Base-by-base conservation (phyloP, 768 basidiomycete genomes). In the Trametes cinnabarina region DNA sequence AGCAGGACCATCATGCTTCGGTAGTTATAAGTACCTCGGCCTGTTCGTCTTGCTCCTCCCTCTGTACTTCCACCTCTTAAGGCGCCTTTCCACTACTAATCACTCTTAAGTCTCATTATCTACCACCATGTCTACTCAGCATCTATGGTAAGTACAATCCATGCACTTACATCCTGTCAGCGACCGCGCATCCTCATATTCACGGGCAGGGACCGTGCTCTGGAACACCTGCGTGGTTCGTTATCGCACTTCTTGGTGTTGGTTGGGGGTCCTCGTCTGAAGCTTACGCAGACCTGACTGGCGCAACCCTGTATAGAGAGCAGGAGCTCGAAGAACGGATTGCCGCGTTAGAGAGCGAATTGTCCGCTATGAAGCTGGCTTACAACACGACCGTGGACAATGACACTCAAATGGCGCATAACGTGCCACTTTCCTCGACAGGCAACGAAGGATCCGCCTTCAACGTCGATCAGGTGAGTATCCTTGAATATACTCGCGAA, bases 301-400 rank as follows among this genome's bases (percentile, higher is more conserved):
- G 77, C 37, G 76, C 77, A 44, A 90, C 87, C 14, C 69, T 88
- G 64, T 81, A 84, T 65, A 80, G 82, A 44, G 87, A 88, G 66
- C 68, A 74, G 43, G 82, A 84, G 62, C 76, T 91, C 19, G 86
- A 88, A 72, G 77, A 74, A 47, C 80, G 84, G 57, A 79, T 90
- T 47, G 74, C 79, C 32, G 86, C 88, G 63, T 77, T 90, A 41
- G 87, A 90, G 68, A 73, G 83, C 40, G 88, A 91, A 71, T 74
- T 89, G 25, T 74, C 76, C 19, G 81, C 86, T 23, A 87, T 86
- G 85, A 88, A 87, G 71, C 82, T 82, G 65, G 87, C 87, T 22
- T 86, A 88, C 68, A 74, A 85, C 15, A 78, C 78, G 43, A 81
- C 81, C 25, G 72, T 86, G 49, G 86, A 88, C 60, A 77, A 79